Base-by-base conservation (phyloP, 2,329 filamentous ascomycete species). In the Podosphaera aphanis region DNA sequence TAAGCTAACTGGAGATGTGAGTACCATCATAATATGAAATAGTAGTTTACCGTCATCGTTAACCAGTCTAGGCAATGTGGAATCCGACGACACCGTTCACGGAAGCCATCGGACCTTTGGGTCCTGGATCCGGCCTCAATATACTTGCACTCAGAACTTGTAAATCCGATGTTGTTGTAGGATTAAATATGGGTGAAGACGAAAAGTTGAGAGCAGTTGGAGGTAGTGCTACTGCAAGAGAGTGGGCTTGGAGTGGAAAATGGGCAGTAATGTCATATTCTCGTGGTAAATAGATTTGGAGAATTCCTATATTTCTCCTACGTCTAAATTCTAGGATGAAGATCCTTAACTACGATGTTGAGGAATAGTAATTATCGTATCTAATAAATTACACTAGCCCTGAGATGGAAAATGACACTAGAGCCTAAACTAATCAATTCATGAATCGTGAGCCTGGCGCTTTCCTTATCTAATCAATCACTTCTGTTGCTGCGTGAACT, bases 181-280 rank as follows among this genome's bases (percentile, higher is more conserved):
- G 85, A 0, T 67, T 98, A n/a, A 70, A 77, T 13, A 62, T 74
- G 7, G 86, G 88, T 5, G 73, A 79, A 59, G 90, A 98, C 57
- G 85, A 94, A 64, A 74, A 77, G 59, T 66, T 95, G 45, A 75
- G 70, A 52, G 66, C 70, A 7, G 70, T 64, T 45, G 82, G 80
- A 2, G 81, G 77, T 15, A 77, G 84, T 49, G 47, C 53, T 42
- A 57, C 56, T 21, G 70, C 74, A 20, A 70, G 90, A 47, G 81
- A 83, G 61, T 95, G 88, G 88, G 86, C 84, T 0, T 95, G 86
- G 86, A 81, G 74, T 57, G 88, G 88, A 37, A 94, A 94, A 63
- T 95, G 83, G 82, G 88, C 88, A 5, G 84, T 95, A n/a, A 77
- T 93, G 3, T 85, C 83, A 25, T 84, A 86, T 56, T 84, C 71